These are phyloP conservation scores for Chaetoceros tenuissimus DNA, from an alignment of 108 stramenopile species.

Conservation along the genomic window DNA sequence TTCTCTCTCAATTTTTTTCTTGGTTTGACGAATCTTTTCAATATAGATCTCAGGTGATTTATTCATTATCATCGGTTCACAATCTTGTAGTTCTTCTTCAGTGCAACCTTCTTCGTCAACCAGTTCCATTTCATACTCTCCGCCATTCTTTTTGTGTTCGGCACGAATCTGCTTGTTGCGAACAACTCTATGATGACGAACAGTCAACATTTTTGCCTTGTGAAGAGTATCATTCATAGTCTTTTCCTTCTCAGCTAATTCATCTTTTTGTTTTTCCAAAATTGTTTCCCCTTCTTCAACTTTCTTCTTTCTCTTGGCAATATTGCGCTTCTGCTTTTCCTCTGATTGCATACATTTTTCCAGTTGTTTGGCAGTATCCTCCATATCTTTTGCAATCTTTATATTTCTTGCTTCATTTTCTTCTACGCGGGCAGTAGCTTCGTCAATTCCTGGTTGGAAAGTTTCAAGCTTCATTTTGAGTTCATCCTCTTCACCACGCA, in stretches of 20 bases:
- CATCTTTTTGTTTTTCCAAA: constrained; percentile 11
- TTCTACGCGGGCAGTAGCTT: constrained; percentile 27
- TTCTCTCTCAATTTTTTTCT: constrained; percentile 52
- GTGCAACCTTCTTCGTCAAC: constrained; percentile 30
- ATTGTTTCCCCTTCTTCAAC: constrained; percentile 45
- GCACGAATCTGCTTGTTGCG: constrained; percentile 12
- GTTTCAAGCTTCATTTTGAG: constrained; percentile 34
- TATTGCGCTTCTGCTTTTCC: constrained; percentile 31
- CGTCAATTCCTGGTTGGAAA: constrained; percentile 37
- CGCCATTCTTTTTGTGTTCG: constrained; percentile 2
- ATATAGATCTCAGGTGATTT: constrained; percentile 43
- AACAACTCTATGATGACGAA: background rate
- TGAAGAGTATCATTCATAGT: constrained; percentile 9
- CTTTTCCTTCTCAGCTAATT: constrained; percentile 9
- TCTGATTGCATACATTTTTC: constrained; percentile 35
- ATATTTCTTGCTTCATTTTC: constrained; percentile 58
- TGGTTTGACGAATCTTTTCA: constrained; percentile 25
- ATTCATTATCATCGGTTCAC: constrained; percentile 25
- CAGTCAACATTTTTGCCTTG: constrained; percentile 9
- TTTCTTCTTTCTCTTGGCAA: constrained; percentile 43
- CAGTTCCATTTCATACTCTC: constrained; percentile 8
- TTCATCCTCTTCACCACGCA: constrained; percentile 25
- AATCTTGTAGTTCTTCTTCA: constrained; percentile 55
- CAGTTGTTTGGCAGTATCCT: constrained; percentile 39
- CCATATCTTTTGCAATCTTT: constrained; percentile 53